Conservation (phyloP, 108 stramenopile genomes). For the Nitzschia sp. region DNA sequence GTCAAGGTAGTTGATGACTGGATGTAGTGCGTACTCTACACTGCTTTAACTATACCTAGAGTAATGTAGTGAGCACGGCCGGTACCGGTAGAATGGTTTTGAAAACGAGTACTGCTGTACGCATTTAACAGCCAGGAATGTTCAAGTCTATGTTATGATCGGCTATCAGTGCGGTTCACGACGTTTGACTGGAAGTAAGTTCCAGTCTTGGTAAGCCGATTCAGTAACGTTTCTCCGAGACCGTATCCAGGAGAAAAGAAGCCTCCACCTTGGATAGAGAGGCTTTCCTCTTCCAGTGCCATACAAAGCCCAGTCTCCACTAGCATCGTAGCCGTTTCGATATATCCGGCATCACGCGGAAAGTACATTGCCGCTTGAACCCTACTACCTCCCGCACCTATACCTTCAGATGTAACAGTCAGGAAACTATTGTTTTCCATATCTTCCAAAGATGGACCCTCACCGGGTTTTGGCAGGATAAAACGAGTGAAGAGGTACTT, state of each 20-base stretch:
- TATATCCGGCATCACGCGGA: conserved; percentile 65
- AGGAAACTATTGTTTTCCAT: conserved; percentile 68
- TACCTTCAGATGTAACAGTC: conserved; percentile 47
- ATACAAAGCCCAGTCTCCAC: conserved; percentile 75
- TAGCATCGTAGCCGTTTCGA: conserved; percentile 78
- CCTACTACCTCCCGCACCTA: conserved; percentile 56
- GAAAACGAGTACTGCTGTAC: too few relatives aligned
- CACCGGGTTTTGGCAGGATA: conserved; percentile 71
- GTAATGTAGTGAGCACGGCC: too few relatives aligned
- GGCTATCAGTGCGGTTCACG: too few relatives aligned
- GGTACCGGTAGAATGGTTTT: too few relatives aligned
- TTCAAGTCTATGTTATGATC: too few relatives aligned
- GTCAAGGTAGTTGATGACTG: too few relatives aligned
- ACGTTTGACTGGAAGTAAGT: conserved; percentile 37
- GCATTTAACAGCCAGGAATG: too few relatives aligned
- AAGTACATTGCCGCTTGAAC: conserved; percentile 61
- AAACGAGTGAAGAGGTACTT: conserved; percentile 45
- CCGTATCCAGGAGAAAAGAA: conserved; percentile 72
- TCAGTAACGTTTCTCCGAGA: conserved; percentile 65
- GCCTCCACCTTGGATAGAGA: conserved; percentile 52
- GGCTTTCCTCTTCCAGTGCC: conserved; percentile 27
- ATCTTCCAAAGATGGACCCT: conserved; percentile 71
- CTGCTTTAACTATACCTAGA: too few relatives aligned
- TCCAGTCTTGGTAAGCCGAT: conserved; percentile 64
- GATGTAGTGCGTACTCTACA: too few relatives aligned